phyloP scores from a whole-genome alignment of 2,329 filamentous ascomycete species.

The Aspergillus ustus region DNA sequence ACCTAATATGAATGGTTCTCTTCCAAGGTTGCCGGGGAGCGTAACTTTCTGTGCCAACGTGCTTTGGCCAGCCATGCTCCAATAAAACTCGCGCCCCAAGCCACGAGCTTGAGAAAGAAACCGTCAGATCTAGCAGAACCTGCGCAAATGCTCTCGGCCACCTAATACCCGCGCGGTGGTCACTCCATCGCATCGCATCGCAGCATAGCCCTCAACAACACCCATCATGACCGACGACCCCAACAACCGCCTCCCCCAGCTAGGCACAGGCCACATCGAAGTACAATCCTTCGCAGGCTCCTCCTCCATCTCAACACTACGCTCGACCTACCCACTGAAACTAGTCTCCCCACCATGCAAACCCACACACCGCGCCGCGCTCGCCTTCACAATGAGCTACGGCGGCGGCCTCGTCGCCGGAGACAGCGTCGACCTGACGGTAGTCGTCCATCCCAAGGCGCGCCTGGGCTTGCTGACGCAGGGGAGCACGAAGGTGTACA shows the following conservation, averaged over 20 bases:
- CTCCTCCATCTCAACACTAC: neutral
- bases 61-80: too few relatives aligned
- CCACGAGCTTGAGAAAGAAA: too few relatives aligned
- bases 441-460: neutral
- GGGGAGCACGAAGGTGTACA: slow-evolving; percentile 3
- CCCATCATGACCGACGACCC: too few relatives aligned
- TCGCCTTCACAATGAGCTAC: slow-evolving; percentile 3
- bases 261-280: too few relatives aligned
- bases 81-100: too few relatives aligned
- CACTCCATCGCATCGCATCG: neutral
- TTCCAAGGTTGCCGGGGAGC: too few relatives aligned
- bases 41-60: too few relatives aligned
- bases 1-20: too few relatives aligned
- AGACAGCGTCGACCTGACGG: neutral
- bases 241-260: too few relatives aligned
- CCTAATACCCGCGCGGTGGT: neutral
- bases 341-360: neutral
- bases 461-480: neutral
- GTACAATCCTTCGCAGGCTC: neutral
- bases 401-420: slow-evolving; percentile 2
- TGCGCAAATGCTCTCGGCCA: too few relatives aligned
- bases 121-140: too few relatives aligned
- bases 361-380: neutral
- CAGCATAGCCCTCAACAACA: too few relatives aligned
- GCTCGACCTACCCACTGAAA: neutral